Conservation (phyloP, 2,329 filamentous ascomycete species). For the Neofusicoccum parvum region DNA sequence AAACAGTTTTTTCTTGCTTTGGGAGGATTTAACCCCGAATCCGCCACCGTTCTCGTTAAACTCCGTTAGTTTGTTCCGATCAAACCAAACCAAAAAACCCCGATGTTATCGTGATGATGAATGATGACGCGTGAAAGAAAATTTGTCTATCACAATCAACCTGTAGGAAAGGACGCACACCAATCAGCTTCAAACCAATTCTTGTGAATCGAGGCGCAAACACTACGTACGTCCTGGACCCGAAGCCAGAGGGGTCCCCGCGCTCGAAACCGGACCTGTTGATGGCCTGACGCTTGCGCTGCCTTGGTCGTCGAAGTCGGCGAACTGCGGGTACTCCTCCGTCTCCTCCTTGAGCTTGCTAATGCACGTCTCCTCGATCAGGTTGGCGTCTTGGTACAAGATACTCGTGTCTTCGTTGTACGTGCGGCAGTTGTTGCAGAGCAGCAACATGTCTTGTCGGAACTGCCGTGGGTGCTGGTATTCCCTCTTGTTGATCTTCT, state of each 20-base stretch:
- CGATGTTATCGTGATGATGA: constrained; percentile 7
- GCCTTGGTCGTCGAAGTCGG: constrained; percentile 58
- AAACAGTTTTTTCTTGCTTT: no score
- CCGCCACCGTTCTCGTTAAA: constrained; percentile 3
- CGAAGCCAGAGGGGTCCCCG: constrained; percentile 59
- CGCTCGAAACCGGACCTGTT: constrained; percentile 54
- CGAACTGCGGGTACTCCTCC: constrained; percentile 57
- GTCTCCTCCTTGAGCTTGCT: constrained; percentile 58
- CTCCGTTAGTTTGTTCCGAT: constrained; percentile 8
- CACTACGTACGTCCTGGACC: constrained; percentile 1
- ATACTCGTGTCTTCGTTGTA: constrained; percentile 97
- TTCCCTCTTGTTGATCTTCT: constrained; percentile 94
- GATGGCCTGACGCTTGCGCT: constrained; percentile 54
- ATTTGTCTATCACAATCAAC: constrained; percentile 10
- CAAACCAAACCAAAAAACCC: constrained; percentile 9
- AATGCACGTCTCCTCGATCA: constrained; percentile 70
- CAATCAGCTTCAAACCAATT: not conserved
- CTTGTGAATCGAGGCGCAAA: no score
- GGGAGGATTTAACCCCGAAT: no score
- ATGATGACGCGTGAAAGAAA: constrained; percentile 7
- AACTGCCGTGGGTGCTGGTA: constrained; percentile 82
- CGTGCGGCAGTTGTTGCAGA: constrained; percentile 88
- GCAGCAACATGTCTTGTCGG: constrained; percentile 76
- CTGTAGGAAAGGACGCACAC: not conserved
- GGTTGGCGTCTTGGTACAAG: constrained; percentile 87